Base-by-base conservation (phyloP, 1,284 basidiomycete genomes). In the Microbotryum scabiosae region DNA sequence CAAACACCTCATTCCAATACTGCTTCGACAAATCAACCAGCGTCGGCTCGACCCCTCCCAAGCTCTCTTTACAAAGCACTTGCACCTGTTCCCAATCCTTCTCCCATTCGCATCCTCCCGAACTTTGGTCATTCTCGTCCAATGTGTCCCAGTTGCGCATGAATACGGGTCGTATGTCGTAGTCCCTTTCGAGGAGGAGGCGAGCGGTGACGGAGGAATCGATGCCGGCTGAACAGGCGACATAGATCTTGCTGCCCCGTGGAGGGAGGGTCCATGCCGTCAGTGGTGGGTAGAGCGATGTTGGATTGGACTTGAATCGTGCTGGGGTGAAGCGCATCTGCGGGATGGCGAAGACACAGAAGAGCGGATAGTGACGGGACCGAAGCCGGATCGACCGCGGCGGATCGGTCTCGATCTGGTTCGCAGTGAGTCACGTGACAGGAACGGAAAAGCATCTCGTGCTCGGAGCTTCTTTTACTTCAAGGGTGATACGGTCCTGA, bases 191-290 rank as follows among this genome's bases (percentile, higher is more conserved):
- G 20, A 84, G 78, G n/a, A 94, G 76, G 23, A 94, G 75, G 57
- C 80, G 79, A 9, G 90, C 87, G 1, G 86, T 80, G 7, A 92
- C 88, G 4, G 88, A 90, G 1, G 92, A 96, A 75, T 97, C 93
- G 5, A 97, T 93, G 1, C 94, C 94, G 44, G 94, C 94, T 0
- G 90, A 96, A 87, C 97, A 91, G 32, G 88, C 91, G 3, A 96
- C 82, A 1, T 89, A 82, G 51, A 97, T 90, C 43, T 59, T 61
- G 21, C 59, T 59, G 1, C 61, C 66, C 6, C 10, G 26, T 0
- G 52, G 48, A 2, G 66, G 63, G 0, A 43, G 41, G 3, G 26
- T 5, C 61, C 58, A 67, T 3, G 41, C 14, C 14, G 10, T 14
- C 18, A 21, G 5, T 12, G 16, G 12, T 5, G 5, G 26, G 44